Evolutionary conservation across 78 protist genomes (phyloP).

Genomic region (Dictyostelium capitatum): DNA sequence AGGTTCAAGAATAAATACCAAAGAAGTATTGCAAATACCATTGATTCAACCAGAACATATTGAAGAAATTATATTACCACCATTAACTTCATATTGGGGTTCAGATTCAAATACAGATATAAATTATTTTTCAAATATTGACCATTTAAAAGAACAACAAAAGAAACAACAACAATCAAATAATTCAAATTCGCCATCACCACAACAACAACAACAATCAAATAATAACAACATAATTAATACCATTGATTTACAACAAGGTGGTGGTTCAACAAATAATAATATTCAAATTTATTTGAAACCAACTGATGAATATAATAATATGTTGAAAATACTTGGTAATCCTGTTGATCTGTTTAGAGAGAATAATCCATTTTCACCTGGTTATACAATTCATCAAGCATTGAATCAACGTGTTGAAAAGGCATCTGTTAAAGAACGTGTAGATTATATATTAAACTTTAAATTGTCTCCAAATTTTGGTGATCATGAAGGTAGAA

Average conservation of each 20-base stretch:
- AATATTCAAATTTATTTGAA: slow-evolving; percentile 51
- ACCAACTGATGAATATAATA: slow-evolving; percentile 53
- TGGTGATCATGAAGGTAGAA: slow-evolving; percentile 76
- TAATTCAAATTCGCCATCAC: neutral
- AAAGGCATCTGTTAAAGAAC: slow-evolving; percentile 21
- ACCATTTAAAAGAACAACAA: slow-evolving; percentile 20
- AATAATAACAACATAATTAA: neutral
- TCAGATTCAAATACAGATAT: slow-evolving; percentile 39
- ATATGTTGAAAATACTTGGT: slow-evolving; percentile 49
- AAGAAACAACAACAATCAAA: neutral
- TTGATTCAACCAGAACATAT: slow-evolving; percentile 16
- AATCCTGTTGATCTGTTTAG: slow-evolving; percentile 38
- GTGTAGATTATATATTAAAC: slow-evolving; percentile 56
- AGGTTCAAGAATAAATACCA: slow-evolving; percentile 49
- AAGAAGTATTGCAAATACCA: slow-evolving; percentile 32
- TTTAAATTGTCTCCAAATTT: slow-evolving; percentile 60
- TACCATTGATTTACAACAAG: neutral
- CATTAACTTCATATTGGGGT: slow-evolving; percentile 71
- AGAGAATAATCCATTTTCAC: slow-evolving; percentile 36
- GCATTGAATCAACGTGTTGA: slow-evolving; percentile 51
- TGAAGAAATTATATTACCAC: slow-evolving; percentile 70
- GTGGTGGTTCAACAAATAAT: neutral
- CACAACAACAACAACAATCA: slow-evolving; percentile 4
- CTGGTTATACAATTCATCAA: slow-evolving; percentile 81
- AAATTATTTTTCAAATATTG: slow-evolving; percentile 42